Percentiles rank a stretch among this genome's conserved stretches.
phyloP scores from a whole-genome alignment of 129 eudicot genomes.

The Escallonia herrerae region DNA sequence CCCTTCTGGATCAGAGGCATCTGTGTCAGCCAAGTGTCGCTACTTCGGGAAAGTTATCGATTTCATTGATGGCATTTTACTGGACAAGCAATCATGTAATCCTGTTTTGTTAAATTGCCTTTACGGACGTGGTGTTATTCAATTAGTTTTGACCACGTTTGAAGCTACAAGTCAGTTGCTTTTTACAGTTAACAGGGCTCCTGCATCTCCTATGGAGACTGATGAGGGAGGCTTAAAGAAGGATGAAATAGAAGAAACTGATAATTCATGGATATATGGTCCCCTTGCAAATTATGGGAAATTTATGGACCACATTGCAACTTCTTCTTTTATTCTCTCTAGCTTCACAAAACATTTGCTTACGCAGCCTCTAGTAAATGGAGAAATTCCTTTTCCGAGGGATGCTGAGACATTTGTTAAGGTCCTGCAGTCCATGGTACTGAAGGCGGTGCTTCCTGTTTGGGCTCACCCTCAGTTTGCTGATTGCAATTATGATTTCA shows the following conservation, averaged over 20 bases:
- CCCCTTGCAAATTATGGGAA: slow-evolving; percentile 83
- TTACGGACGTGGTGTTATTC: slow-evolving; percentile 82
- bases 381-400: slow-evolving; percentile 66
- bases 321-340: slow-evolving; percentile 75
- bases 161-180: slow-evolving; percentile 93
- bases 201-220: slow-evolving; percentile 96
- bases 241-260: slow-evolving; percentile 45
- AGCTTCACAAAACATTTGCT: slow-evolving; percentile 90
- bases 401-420: slow-evolving; percentile 91
- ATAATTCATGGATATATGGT: slow-evolving; percentile 72
- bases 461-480: slow-evolving; percentile 83
- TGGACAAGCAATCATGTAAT: slow-evolving; percentile 81
- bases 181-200: slow-evolving; percentile 64
- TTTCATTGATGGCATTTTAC: slow-evolving; percentile 66
- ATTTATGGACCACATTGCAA: slow-evolving; percentile 89
- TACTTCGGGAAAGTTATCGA: slow-evolving; percentile 85
- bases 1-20: slow-evolving; percentile 65
- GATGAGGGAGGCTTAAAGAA: slow-evolving; percentile 61
- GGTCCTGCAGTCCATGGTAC: slow-evolving; percentile 73
- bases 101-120: slow-evolving; percentile 75
- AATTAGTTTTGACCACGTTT: slow-evolving; percentile 79
- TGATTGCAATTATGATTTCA: slow-evolving; percentile 70
- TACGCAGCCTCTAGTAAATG: slow-evolving; percentile 61
- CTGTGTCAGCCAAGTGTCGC: slow-evolving; percentile 84
- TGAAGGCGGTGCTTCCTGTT: slow-evolving; percentile 82